A percentile compares a stretch with the other conserved stretches of the same genome.
Evolutionary conservation across 805 yeast species (phyloP).

Genomic region (Hanseniaspora pseudoguilliermondii): DNA sequence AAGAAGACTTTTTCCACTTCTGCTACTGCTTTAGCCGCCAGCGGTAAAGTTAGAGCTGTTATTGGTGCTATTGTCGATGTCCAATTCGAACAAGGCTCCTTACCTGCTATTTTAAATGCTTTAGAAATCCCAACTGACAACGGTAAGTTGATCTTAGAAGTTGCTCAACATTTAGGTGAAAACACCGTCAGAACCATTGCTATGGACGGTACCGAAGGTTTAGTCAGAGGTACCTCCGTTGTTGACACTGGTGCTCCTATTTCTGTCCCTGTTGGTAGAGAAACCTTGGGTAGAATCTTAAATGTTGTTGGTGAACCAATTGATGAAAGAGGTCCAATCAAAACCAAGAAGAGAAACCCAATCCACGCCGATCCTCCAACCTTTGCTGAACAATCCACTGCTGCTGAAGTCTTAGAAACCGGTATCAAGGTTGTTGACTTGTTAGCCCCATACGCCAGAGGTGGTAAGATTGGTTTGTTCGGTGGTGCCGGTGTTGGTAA

Average conservation of each 20-base stretch:
- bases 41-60: constrained; percentile 90
- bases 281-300: constrained; percentile 95
- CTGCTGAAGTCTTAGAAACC: constrained; percentile 96
- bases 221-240: constrained; percentile 91
- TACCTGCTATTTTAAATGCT: constrained; percentile 96
- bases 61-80: constrained; percentile 99
- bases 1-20: constrained; percentile 50
- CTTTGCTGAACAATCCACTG: constrained; percentile 92
- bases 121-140: constrained; percentile 70
- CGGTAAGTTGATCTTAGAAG: constrained; percentile 86
- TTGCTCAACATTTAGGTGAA: constrained; percentile 99
- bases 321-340: constrained; percentile 98
- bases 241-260: constrained; percentile 96
- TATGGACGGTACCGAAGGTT: constrained; percentile 99
- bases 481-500: constrained; percentile 99
- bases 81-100: constrained; percentile 92
- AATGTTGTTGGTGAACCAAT: constrained; percentile 99
- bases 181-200: constrained; percentile 99
- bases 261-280: constrained; percentile 98
- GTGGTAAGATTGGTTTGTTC: constrained; percentile 99
- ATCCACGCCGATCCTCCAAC: constrained; percentile 97
- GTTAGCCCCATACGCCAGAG: constrained; percentile 99
- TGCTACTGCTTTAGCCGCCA: constrained; percentile 39
- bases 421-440: constrained; percentile 99
- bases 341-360: constrained; percentile 85